Conservation (phyloP, 2,329 filamentous ascomycete species). For the Fusarium globosum region DNA sequence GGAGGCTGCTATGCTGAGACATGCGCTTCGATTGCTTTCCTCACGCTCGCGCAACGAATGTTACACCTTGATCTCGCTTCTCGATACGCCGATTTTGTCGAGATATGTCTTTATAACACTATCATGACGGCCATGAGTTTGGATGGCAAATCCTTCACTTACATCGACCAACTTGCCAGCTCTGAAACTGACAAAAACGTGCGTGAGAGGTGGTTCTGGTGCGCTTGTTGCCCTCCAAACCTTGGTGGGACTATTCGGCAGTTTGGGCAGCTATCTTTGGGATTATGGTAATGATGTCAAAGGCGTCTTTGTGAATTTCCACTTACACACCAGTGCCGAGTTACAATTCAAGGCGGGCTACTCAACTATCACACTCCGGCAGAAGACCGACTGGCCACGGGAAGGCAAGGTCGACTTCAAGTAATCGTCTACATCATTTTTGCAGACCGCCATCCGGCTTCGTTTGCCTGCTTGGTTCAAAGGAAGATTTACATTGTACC, state of each 20-base stretch:
- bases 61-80: conserved; percentile 64
- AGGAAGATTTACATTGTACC: conserved; percentile 48
- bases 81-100: conserved; percentile 68
- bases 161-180: conserved; percentile 70
- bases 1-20: conserved; percentile 29
- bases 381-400: conserved; percentile 66
- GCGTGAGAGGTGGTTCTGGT: conserved; percentile 55
- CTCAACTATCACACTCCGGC: conserved; percentile 51
- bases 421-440: background rate
- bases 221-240: conserved; percentile 71
- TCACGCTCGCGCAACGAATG: conserved; percentile 69
- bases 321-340: conserved; percentile 63
- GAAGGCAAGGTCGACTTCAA: conserved; percentile 36
- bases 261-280: conserved; percentile 67
- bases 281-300: conserved; percentile 49
- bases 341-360: conserved; percentile 53
- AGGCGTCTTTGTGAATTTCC: conserved; percentile 59
- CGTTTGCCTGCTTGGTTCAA: conserved; percentile 41
- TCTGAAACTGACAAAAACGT: conserved; percentile 1
- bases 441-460: background rate
- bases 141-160: conserved; percentile 68
- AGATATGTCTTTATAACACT: conserved; percentile 70
- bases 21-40: conserved; percentile 55
- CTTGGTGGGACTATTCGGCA: conserved; percentile 64
- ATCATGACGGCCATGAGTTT: conserved; percentile 68